Percentiles rank a stretch among this genome's conserved stretches.
phyloP scores from a whole-genome alignment of 257 asterid species.

The Mitragyna speciosa region DNA sequence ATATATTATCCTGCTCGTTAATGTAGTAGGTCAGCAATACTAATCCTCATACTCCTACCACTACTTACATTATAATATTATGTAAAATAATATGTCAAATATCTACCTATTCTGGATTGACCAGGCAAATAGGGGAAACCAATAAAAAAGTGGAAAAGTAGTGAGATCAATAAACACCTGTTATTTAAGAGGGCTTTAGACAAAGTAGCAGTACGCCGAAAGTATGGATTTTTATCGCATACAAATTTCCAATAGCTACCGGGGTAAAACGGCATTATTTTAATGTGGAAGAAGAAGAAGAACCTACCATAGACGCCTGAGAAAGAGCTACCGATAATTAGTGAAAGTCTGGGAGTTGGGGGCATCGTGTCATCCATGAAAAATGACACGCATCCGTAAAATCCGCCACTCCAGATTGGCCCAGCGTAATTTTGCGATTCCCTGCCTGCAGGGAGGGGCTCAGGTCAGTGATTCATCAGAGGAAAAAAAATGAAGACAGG shows the following conservation, averaged over 20 bases:
- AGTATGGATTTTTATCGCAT: background rate
- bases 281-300: background rate
- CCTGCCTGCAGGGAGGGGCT: too few relatives aligned
- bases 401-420: background rate
- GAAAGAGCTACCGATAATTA: too few relatives aligned
- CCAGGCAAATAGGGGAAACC: background rate
- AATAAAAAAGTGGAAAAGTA: background rate
- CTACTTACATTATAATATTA: too few relatives aligned
- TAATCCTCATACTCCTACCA: too few relatives aligned
- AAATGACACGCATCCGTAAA: background rate
- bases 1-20: background rate
- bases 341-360: too few relatives aligned
- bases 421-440: background rate
- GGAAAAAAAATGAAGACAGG: too few relatives aligned
- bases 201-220: background rate
- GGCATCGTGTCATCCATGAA: background rate
- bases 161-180: background rate
- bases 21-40: background rate
- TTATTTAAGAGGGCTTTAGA: background rate
- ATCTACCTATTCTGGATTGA: background rate
- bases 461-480: too few relatives aligned
- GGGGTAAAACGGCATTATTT: background rate
- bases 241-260: background rate
- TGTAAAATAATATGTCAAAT: too few relatives aligned
- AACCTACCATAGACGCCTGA: constrained; percentile 16